Percentiles rank a stretch among this genome's conserved stretches.
phyloP scores from a whole-genome alignment of 805 yeast species.

The Candida broadrunensis region DNA sequence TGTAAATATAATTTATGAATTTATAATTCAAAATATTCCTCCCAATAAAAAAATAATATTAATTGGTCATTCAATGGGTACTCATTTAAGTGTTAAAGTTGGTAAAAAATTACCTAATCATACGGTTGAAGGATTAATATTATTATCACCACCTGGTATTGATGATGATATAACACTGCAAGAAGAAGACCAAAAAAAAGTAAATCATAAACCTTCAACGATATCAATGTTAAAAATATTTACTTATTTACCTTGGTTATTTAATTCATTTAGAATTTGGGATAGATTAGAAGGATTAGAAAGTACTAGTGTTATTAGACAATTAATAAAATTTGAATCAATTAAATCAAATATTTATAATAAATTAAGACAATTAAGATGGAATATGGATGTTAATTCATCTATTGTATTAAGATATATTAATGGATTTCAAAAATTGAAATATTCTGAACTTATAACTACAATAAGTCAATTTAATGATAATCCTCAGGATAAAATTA shows the following conservation, averaged over 20 bases:
- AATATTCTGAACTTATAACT: constrained; percentile 39
- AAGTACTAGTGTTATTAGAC: constrained; percentile 59
- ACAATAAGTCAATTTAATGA: constrained; percentile 37
- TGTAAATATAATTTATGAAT: constrained; percentile 35
- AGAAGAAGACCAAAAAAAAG: not conserved
- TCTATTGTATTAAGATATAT: constrained; percentile 51
- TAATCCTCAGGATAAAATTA: constrained; percentile 24
- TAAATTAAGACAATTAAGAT: constrained; percentile 58
- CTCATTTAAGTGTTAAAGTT: constrained; percentile 50
- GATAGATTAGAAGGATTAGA: constrained; percentile 64
- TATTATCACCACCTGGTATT: constrained; percentile 49
- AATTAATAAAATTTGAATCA: constrained; percentile 27
- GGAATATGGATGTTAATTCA: constrained; percentile 67
- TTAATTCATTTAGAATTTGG: constrained; percentile 52
- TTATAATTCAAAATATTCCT: constrained; percentile 38
- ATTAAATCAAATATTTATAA: constrained; percentile 26
- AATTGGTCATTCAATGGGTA: constrained; percentile 76
- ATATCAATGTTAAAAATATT: constrained; percentile 15
- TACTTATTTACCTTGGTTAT: constrained; percentile 41
- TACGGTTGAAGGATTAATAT: constrained; percentile 45
- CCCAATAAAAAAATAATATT: constrained; percentile 41
- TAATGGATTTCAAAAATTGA: constrained; percentile 45
- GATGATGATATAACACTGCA: constrained; percentile 19
- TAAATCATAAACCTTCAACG: not conserved
- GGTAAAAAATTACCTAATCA: constrained; percentile 31